These are phyloP conservation scores for Aspergillus conjunctus DNA, from an alignment of 495 filamentous ascomycete species.

Conservation along the genomic window DNA sequence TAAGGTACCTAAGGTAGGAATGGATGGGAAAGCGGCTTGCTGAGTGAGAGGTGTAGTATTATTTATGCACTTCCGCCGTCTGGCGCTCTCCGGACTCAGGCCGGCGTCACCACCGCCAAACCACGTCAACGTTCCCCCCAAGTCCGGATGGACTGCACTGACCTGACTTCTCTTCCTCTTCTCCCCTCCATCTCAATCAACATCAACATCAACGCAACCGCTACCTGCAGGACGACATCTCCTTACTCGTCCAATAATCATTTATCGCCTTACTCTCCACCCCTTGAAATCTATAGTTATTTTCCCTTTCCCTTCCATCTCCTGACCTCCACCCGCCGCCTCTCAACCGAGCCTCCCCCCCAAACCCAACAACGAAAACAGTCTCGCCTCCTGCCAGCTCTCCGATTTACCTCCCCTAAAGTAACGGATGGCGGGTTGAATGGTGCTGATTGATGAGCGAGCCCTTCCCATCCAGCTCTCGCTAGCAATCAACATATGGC, in stretches of 20 bases:
- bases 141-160: slow-evolving; percentile 12
- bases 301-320: slow-evolving; percentile 1
- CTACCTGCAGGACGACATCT: slow-evolving; percentile 12
- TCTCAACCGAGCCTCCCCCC: slow-evolving; percentile 13
- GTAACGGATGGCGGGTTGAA: slow-evolving; percentile 54
- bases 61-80: slow-evolving; percentile 40
- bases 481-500: slow-evolving; percentile 53
- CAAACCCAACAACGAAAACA: slow-evolving; percentile 19
- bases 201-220: slow-evolving; percentile 10
- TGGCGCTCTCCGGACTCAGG: slow-evolving; percentile 41
- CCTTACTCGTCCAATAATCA: slow-evolving; percentile 12
- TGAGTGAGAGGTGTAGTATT: slow-evolving; percentile 17
- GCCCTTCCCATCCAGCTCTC: slow-evolving; percentile 37
- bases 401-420: slow-evolving; percentile 25
- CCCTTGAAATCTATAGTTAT: slow-evolving; percentile 10
- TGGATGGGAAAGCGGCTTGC: too few species aligned
- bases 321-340: background rate
- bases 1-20: too few species aligned
- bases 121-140: slow-evolving; percentile 31
- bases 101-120: slow-evolving; percentile 38
- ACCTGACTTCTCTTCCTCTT: slow-evolving; percentile 20
- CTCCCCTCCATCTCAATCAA: slow-evolving; percentile 15
- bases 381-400: slow-evolving; percentile 29
- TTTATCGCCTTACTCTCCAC: slow-evolving; percentile 3
- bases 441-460: slow-evolving; percentile 40